These are phyloP conservation scores for Ustilago vetiveriae DNA, from an alignment of 1,284 basidiomycete genomes.

Conservation along the genomic window DNA sequence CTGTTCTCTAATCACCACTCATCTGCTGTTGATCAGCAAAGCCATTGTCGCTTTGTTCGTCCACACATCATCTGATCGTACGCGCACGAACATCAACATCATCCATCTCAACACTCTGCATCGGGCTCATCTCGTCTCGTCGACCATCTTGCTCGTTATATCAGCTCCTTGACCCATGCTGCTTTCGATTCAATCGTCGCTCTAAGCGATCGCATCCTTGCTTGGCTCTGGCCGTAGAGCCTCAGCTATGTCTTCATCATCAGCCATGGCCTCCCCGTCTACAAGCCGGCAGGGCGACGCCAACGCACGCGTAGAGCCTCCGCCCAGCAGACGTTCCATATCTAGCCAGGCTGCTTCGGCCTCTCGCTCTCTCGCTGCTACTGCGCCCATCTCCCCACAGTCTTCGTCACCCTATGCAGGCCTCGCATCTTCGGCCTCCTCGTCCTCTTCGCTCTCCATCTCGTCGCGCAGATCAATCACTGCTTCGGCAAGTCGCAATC, in stretches of 20 bases:
- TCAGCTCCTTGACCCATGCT: slow-evolving; percentile 11
- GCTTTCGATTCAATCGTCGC: slow-evolving; percentile 2
- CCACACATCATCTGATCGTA: too few relatives aligned
- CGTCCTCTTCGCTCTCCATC: slow-evolving; percentile 12
- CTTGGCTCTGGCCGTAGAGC: too few relatives aligned
- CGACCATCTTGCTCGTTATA: too few relatives aligned
- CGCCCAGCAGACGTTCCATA: slow-evolving; percentile 29
- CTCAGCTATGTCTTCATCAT: too few relatives aligned
- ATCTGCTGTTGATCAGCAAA: too few relatives aligned
- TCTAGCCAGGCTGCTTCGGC: slow-evolving; percentile 39
- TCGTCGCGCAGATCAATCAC: slow-evolving; percentile 11
- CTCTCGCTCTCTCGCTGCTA: slow-evolving; percentile 9
- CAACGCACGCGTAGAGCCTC: background rate
- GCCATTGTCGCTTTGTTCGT: too few relatives aligned
- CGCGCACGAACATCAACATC: too few relatives aligned
- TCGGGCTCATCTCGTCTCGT: too few relatives aligned
- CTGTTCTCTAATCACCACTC: too few relatives aligned
- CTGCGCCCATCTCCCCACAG: slow-evolving; percentile 11
- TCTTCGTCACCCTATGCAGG: slow-evolving; percentile 22
- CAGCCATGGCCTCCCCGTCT: too few relatives aligned
- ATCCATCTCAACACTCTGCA: too few relatives aligned
- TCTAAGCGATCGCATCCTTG: slow-evolving; percentile 10
- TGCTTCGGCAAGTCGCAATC: background rate
- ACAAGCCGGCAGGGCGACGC: slow-evolving; percentile 3
- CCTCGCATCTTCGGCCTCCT: slow-evolving; percentile 18